phyloP scores from a whole-genome alignment of 1,139 yeast species.

The Zhuliangozyma blackwelliae region DNA sequence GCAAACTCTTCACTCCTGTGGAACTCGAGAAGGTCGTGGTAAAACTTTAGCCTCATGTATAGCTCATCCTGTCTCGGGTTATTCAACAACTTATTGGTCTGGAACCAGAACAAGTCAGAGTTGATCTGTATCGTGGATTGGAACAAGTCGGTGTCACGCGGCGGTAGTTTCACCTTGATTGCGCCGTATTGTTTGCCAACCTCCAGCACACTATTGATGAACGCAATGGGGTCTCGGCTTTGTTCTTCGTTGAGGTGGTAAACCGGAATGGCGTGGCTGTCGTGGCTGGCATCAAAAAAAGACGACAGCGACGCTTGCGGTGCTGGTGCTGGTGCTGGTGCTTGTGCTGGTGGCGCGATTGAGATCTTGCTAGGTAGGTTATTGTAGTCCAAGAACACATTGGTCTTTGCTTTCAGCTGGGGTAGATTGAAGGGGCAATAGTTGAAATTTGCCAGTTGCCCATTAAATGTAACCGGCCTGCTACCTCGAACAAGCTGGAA shows the following conservation, averaged over 20 bases:
- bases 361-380: slow-evolving; percentile 31
- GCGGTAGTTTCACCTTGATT: slow-evolving; percentile 63
- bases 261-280: slow-evolving; percentile 40
- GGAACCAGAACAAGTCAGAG: slow-evolving; percentile 13
- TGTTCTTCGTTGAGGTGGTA: slow-evolving; percentile 42
- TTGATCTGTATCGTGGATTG: slow-evolving; percentile 11
- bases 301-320: neutral
- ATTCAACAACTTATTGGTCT: slow-evolving; percentile 15
- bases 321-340: neutral
- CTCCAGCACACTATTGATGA: slow-evolving; percentile 43
- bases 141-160: slow-evolving; percentile 24
- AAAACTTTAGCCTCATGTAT: slow-evolving; percentile 25
- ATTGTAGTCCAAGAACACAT: slow-evolving; percentile 32
- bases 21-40: slow-evolving; percentile 21
- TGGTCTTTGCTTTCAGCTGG: slow-evolving; percentile 39
- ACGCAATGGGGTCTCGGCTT: slow-evolving; percentile 43
- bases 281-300: too few relatives aligned
- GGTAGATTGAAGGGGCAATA: slow-evolving; percentile 42
- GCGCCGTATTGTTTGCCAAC: slow-evolving; percentile 62
- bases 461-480: slow-evolving; percentile 20
- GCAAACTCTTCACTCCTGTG: slow-evolving; percentile 10
- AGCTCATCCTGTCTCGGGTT: slow-evolving; percentile 29
- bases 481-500: slow-evolving; percentile 17
- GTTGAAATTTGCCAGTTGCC: slow-evolving; percentile 29
- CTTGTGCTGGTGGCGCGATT: slow-evolving; percentile 5